Evolutionary conservation across 257 asterid species (phyloP).

Genomic region (Scutellaria galericulata): DNA sequence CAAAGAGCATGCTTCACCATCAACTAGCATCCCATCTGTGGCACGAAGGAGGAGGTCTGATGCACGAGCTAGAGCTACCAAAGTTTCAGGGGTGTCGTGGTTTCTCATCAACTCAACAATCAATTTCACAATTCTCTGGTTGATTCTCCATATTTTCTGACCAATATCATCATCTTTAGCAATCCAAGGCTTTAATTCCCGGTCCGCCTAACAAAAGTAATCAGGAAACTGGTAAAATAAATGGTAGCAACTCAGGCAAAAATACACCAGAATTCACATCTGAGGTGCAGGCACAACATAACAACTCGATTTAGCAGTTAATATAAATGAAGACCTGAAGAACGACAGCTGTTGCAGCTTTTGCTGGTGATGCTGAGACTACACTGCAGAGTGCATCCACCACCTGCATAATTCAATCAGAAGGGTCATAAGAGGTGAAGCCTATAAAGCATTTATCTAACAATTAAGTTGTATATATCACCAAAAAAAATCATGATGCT

Average conservation of each 20-base stretch:
- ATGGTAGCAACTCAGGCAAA: constrained; percentile 31
- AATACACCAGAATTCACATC: background rate
- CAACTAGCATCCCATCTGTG: constrained; percentile 88
- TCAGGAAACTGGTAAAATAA: constrained; percentile 39
- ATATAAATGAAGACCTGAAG: constrained; percentile 72
- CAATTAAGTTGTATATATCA: constrained; percentile 1
- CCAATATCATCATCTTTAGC: constrained; percentile 76
- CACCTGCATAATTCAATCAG: constrained; percentile 53
- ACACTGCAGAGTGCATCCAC: constrained; percentile 88
- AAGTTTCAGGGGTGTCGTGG: constrained; percentile 67
- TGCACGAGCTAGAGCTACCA: constrained; percentile 74
- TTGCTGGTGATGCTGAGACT: constrained; percentile 80
- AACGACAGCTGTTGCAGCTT: constrained; percentile 86
- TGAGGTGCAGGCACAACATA: background rate
- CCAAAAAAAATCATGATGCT: background rate
- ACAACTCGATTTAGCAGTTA: background rate
- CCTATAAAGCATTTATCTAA: constrained; percentile 5
- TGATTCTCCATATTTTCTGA: constrained; percentile 74
- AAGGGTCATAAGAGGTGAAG: background rate
- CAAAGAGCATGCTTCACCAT: constrained; percentile 87
- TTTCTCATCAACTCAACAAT: constrained; percentile 79
- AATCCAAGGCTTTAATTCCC: constrained; percentile 83
- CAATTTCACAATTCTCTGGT: constrained; percentile 82
- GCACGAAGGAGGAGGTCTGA: constrained; percentile 86
- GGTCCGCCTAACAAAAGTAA: constrained; percentile 67